Conservation (phyloP, 2,329 filamentous ascomycete species). For the Colletotrichum higginsianum region DNA sequence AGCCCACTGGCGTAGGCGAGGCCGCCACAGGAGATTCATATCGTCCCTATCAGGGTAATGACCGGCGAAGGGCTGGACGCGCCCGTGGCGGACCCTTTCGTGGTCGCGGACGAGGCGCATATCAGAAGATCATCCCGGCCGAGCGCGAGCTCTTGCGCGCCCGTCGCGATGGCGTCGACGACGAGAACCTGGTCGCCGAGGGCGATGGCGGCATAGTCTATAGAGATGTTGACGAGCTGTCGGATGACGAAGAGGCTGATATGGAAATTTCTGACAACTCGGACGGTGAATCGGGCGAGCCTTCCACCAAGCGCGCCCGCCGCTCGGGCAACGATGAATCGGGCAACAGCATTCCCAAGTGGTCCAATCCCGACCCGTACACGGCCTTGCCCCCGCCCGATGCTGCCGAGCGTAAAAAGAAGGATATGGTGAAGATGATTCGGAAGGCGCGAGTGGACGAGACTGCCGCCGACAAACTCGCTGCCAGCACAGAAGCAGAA, state of each 20-base stretch:
- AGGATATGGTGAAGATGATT: slow-evolving; percentile 91
- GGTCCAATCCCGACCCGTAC: slow-evolving; percentile 97
- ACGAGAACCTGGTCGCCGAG: slow-evolving; percentile 64
- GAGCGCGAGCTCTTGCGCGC: slow-evolving; percentile 64
- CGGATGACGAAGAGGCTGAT: slow-evolving; percentile 74
- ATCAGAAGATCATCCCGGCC: slow-evolving; percentile 55
- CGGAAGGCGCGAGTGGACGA: slow-evolving; percentile 85
- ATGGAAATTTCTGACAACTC: slow-evolving; percentile 74
- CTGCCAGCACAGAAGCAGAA: slow-evolving; percentile 71
- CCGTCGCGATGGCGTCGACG: slow-evolving; percentile 56
- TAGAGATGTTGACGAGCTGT: slow-evolving; percentile 69
- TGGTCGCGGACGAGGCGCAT: slow-evolving; percentile 41
- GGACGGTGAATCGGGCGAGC: slow-evolving; percentile 56
- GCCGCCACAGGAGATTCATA: slow-evolving; percentile 50
- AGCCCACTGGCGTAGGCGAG: slow-evolving; percentile 64
- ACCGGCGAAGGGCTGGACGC: slow-evolving; percentile 25
- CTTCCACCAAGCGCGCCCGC: slow-evolving; percentile 61
- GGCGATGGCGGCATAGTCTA: slow-evolving; percentile 65
- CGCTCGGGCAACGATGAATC: slow-evolving; percentile 50
- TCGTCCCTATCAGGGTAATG: slow-evolving; percentile 45
- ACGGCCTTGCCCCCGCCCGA: slow-evolving; percentile 87
- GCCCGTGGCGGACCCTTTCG: slow-evolving; percentile 11
- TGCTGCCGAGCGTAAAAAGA: slow-evolving; percentile 76
- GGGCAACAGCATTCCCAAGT: slow-evolving; percentile 75
- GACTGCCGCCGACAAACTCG: slow-evolving; percentile 59